Evolutionary conservation across 2,329 filamentous ascomycete genomes (phyloP).

Genomic region (Calonectria henricotiae): DNA sequence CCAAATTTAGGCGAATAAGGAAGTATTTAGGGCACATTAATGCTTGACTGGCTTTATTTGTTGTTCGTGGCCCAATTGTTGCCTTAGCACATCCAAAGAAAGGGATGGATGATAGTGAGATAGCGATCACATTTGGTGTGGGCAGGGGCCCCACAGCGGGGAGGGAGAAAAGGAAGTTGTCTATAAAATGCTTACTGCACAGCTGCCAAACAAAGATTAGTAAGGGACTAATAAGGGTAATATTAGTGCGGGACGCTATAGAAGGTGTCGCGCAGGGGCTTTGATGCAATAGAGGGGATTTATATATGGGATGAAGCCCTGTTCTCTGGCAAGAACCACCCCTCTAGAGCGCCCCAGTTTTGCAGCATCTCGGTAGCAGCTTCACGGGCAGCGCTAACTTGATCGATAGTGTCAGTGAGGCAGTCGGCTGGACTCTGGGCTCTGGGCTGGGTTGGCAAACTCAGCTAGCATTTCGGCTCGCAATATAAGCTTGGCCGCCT

Average conservation of each 20-base stretch:
- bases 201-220: slow-evolving; percentile 22
- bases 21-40: too few species aligned
- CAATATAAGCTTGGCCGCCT: slow-evolving; percentile 64
- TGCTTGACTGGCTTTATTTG: too few species aligned
- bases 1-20: too few species aligned
- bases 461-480: slow-evolving; percentile 27
- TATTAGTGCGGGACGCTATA: slow-evolving; percentile 1
- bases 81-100: too few species aligned
- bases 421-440: slow-evolving; percentile 13
- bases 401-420: not conserved
- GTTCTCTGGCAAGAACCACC: slow-evolving; percentile 15
- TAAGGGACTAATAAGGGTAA: too few species aligned
- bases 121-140: too few species aligned
- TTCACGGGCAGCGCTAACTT: slow-evolving; percentile 14
- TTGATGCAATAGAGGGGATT: not conserved
- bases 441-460: slow-evolving; percentile 22
- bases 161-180: slow-evolving; percentile 13
- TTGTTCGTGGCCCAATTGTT: too few species aligned
- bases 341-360: slow-evolving; percentile 26
- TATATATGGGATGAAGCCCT: slow-evolving; percentile 9
- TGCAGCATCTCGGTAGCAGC: slow-evolving; percentile 23
- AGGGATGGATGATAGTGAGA: too few species aligned
- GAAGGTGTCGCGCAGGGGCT: slow-evolving; percentile 24
- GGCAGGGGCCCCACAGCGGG: slow-evolving; percentile 25
- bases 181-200: slow-evolving; percentile 24